phyloP scores from a whole-genome alignment of 1,284 basidiomycete genomes.

The Papiliotrema nemorosa region DNA sequence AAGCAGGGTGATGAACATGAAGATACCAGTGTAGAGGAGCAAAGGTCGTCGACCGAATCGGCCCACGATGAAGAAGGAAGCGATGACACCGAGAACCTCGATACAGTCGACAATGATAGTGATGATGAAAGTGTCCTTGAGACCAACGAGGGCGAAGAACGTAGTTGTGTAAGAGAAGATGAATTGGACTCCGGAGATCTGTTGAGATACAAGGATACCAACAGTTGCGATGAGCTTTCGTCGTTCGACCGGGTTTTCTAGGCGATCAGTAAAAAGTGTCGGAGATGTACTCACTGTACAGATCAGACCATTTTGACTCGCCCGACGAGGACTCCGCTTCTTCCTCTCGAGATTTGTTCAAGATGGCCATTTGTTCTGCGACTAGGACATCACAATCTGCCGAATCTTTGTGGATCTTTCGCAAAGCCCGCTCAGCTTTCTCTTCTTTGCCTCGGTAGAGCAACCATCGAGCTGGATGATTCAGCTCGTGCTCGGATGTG shows the following conservation, averaged over 20 bases:
- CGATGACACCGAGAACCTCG: slow-evolving; percentile 49
- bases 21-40: slow-evolving; percentile 46
- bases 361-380: slow-evolving; percentile 40
- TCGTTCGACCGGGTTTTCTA: slow-evolving; percentile 40
- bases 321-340: slow-evolving; percentile 41
- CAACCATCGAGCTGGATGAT: slow-evolving; percentile 47
- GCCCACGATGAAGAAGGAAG: slow-evolving; percentile 50
- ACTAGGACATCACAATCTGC: slow-evolving; percentile 45
- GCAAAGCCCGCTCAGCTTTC: slow-evolving; percentile 46
- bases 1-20: slow-evolving; percentile 50
- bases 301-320: slow-evolving; percentile 45
- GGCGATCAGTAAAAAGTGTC: not conserved
- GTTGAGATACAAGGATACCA: slow-evolving; percentile 49
- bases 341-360: slow-evolving; percentile 49
- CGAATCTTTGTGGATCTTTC: slow-evolving; percentile 48
- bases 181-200: slow-evolving; percentile 45
- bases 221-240: slow-evolving; percentile 48
- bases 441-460: slow-evolving; percentile 47
- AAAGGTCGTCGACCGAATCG: slow-evolving; percentile 51
- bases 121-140: slow-evolving; percentile 49
- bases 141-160: slow-evolving; percentile 44
- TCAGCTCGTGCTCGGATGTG: slow-evolving; percentile 9
- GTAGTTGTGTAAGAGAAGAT: slow-evolving; percentile 48
- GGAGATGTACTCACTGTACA: slow-evolving; percentile 34
- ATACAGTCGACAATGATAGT: slow-evolving; percentile 46